These are phyloP conservation scores for Colletotrichum falcatum DNA, from an alignment of 2,329 filamentous ascomycete genomes.

Conservation along the genomic window DNA sequence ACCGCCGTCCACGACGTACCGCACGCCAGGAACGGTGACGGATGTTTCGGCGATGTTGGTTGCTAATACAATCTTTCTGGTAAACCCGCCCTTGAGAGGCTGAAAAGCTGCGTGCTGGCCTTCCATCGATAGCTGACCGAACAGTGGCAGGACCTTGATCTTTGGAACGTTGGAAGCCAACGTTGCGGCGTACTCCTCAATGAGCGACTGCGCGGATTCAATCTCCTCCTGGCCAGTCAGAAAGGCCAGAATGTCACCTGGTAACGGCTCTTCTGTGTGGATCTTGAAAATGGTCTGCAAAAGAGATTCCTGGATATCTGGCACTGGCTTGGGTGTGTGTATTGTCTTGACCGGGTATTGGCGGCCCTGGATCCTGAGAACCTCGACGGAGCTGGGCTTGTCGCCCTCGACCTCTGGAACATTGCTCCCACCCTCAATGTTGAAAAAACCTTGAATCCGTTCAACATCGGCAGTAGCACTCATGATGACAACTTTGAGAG, in stretches of 20 bases:
- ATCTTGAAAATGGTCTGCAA: slow-evolving; percentile 87
- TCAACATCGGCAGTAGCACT: slow-evolving; percentile 95
- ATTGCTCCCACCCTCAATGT: slow-evolving; percentile 20
- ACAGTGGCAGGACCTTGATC: slow-evolving; percentile 81
- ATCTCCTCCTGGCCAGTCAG: slow-evolving; percentile 94
- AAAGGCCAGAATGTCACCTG: slow-evolving; percentile 93
- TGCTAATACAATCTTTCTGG: slow-evolving; percentile 89
- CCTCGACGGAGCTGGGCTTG: slow-evolving; percentile 49
- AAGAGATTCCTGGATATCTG: slow-evolving; percentile 85
- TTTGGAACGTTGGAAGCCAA: slow-evolving; percentile 82
- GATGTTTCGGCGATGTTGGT: slow-evolving; percentile 99
- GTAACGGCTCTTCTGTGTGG: slow-evolving; percentile 88
- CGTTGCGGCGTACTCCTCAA: slow-evolving; percentile 81
- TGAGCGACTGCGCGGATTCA: slow-evolving; percentile 80
- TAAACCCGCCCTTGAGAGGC: slow-evolving; percentile 76
- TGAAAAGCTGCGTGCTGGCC: slow-evolving; percentile 90
- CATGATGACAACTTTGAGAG: slow-evolving; percentile 94
- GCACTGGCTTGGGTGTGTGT: slow-evolving; percentile 79
- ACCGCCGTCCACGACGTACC: slow-evolving; percentile 91
- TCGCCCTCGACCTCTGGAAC: background rate
- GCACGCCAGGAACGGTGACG: slow-evolving; percentile 92
- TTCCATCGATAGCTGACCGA: slow-evolving; percentile 88
- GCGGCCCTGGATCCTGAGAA: slow-evolving; percentile 81
- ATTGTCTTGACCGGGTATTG: slow-evolving; percentile 86
- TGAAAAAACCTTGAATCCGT: slow-evolving; percentile 81